Evolutionary conservation across 495 filamentous ascomycete species (phyloP), one percentile per base, ranked within the genome.

Genomic region (Durotheca rogersii): DNA sequence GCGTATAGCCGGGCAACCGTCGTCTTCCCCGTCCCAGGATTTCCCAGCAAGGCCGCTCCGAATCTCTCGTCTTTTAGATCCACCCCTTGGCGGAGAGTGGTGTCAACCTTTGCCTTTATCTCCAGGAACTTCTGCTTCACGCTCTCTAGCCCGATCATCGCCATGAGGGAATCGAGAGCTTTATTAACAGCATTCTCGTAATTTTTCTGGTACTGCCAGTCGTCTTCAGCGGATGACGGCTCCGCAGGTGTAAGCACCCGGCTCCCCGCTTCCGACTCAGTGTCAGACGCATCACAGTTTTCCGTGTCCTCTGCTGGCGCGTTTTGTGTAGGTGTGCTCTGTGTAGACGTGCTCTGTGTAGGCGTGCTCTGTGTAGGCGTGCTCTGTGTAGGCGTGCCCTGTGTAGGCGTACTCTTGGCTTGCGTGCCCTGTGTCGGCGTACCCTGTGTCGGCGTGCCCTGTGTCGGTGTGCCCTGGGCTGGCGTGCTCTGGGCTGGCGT

Each of bases 21-120:
- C 0, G 88, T 92, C 71, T 92, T 94, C 1, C 85, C 88, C 41
- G 86, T 91, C 6, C 88, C 88, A 0, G 89, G 89, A 65, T 92
- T 94, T 0, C 89, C 88, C 0, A 89, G 72, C 9, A 94, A 71
- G 0, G 77, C 77, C 1, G 77, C 72, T 12, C 83, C 79, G 49
- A 86, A 84, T 10, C 88, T 69, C 47, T 89, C 82, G 0, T 66
- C 56, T 18, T 71, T 74, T 3, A 88, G 60, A 37, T 82, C 72
- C 0, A 74, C 63, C 1, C 67, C 67, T 47, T 91, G 89, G 0
- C 81, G 70, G 0, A 82, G 23, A 0, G 71, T 48, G 0, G 76
- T 79, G 33, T 91, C 86, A 0, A 91, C 78, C 47, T 80, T 83
- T 0, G 75, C 68, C 56, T 89, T 90, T 56, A 90, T 85, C 2